These are phyloP conservation scores for Fusarium annulatum DNA, from an alignment of 2,329 filamentous ascomycete genomes.

Conservation along the genomic window DNA sequence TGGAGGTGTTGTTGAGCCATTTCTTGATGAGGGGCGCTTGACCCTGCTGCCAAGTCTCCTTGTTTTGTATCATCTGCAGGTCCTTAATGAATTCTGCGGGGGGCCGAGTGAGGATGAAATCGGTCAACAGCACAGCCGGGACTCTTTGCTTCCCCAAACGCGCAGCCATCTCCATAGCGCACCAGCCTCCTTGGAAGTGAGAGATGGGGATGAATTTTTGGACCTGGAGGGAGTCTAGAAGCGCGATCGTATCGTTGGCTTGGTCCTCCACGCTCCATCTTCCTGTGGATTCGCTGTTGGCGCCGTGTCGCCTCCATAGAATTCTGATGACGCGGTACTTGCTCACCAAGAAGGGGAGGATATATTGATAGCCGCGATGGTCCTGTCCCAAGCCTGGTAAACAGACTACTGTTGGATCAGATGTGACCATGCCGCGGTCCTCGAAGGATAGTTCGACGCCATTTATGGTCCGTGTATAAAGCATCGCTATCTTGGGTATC, in stretches of 20 bases:
- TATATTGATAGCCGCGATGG: neutral
- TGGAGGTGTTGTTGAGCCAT: neutral
- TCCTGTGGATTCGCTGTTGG: accelerated
- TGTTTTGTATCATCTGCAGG: neutral
- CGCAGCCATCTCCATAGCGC: neutral
- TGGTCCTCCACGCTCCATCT: neutral
- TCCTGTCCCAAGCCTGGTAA: neutral
- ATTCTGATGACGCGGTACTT: neutral
- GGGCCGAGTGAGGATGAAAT: neutral
- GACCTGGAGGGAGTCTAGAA: neutral
- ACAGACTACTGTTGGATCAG: neutral
- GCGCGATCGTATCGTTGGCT: neutral
- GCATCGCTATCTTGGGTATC: neutral
- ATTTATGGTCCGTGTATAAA: neutral
- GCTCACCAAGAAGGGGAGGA: neutral
- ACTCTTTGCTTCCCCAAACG: neutral
- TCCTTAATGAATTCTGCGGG: neutral
- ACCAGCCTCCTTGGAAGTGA: neutral
- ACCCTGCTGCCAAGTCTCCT: neutral
- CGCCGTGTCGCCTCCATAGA: neutral
- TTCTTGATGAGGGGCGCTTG: neutral
- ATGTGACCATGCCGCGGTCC: neutral
- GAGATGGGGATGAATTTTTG: neutral
- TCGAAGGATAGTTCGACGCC: neutral
- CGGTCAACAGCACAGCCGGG: neutral